phyloP scores from a whole-genome alignment of 179 eudicot genomes.

The Spinacia oleracea region DNA sequence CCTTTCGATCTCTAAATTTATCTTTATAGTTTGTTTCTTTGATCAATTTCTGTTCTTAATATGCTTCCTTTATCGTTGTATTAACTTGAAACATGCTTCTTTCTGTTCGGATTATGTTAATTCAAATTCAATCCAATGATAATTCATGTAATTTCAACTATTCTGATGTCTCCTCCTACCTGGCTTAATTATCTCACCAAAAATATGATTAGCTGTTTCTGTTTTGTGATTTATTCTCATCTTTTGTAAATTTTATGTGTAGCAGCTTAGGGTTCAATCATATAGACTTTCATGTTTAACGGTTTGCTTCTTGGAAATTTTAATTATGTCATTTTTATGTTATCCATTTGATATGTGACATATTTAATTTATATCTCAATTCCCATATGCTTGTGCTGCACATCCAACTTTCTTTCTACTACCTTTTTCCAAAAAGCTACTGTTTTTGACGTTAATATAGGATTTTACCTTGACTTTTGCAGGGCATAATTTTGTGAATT shows the following conservation, averaged over 20 bases:
- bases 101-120: neutral
- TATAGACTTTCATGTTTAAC: neutral
- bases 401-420: conserved; percentile 10
- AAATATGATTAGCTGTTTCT: neutral
- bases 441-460: conserved; percentile 4
- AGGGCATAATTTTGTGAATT: neutral
- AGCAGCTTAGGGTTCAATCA: neutral
- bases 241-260: neutral
- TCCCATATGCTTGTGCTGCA: neutral
- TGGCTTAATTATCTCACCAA: neutral
- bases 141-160: neutral
- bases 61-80: neutral
- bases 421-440: neutral
- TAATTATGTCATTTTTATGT: too few species aligned
- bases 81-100: neutral
- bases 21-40: neutral
- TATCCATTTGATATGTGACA: neutral
- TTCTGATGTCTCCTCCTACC: neutral
- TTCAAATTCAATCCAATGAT: neutral
- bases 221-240: too few species aligned
- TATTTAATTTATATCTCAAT: neutral
- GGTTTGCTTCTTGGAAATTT: too few species aligned
- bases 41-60: neutral
- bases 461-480: conserved; percentile 15
- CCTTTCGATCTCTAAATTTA: neutral